Base-by-base conservation (phyloP, 345 rosid species). In the Gossypium ekmanianum region DNA sequence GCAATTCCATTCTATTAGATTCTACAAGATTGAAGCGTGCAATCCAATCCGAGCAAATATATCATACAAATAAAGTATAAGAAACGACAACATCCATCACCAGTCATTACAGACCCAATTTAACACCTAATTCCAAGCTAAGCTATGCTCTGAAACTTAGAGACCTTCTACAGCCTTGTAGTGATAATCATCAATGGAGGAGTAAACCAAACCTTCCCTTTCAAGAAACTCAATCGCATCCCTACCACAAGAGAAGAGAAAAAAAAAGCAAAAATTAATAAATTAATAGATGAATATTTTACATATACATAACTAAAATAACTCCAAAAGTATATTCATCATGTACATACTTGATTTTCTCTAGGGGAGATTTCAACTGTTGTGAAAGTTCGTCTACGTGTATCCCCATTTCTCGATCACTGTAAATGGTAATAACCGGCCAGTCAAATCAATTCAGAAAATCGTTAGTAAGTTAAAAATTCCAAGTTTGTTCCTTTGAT, bases 161-260 rank as follows among this genome's bases (percentile, higher is more conserved):
- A 77, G 84, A 61, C 78, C 87, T 81, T 83, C 88, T 9, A 93
- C 89, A 45, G 92, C 89, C 86, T 95, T 90, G 84, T 85, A 95
- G 84, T 93, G 99, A 78, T 84, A 91, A 74, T 95, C 97, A 24
- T 95, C 99, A 17, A 95, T 87, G 61, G 98, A 93, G 12, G 99
- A 95, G 82, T 95, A 95, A 58, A 95, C 85, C 50, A 93, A 80
- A 47, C 99, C 98, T 81, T 95, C 99, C 68, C 85, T 92, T 83
- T 95, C 99, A 34, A 93, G 87, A 48, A 89, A 83, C 54, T 89
- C 85, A 70, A 91, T 84, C 7, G 93, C 86, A 77, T 86, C 88
- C 88, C 99, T 93, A 63, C 11, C 43, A 18, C 11, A 22, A 7
- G 55, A 6, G 2, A 20, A 34, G 47, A 26, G n/a, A 14, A 22